phyloP scores from a whole-genome alignment of 1,284 basidiomycete species.

The Sparassis latifolia region DNA sequence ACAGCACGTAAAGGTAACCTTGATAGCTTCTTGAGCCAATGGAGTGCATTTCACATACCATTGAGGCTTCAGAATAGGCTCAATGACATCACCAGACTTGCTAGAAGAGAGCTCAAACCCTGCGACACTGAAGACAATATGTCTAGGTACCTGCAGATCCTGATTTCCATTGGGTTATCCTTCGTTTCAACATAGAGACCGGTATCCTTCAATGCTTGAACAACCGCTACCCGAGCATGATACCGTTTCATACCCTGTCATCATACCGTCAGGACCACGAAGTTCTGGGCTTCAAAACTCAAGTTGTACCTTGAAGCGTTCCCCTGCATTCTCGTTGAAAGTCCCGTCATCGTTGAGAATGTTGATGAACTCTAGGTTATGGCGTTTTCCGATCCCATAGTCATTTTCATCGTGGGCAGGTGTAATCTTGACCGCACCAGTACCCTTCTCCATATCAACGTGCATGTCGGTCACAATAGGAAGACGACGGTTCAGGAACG shows the following conservation, averaged over 20 bases:
- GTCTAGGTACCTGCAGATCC: constrained; percentile 63
- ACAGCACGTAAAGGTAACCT: constrained; percentile 73
- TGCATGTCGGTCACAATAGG: constrained; percentile 79
- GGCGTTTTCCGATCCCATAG: constrained; percentile 85
- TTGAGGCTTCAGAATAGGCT: constrained; percentile 92
- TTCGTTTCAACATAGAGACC: constrained; percentile 87
- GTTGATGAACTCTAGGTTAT: constrained; percentile 87
- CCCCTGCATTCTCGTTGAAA: constrained; percentile 82
- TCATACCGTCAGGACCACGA: not conserved
- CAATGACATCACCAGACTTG: constrained; percentile 93
- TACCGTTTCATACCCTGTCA: constrained; percentile 87
- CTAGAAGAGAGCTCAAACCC: constrained; percentile 27
- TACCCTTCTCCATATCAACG: constrained; percentile 92
- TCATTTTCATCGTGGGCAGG: constrained; percentile 95
- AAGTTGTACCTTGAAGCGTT: constrained; percentile 50
- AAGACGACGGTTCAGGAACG: constrained; percentile 84
- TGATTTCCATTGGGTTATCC: constrained; percentile 91
- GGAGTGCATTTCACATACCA: constrained; percentile 97
- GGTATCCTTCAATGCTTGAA: constrained; percentile 77
- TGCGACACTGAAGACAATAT: constrained; percentile 10
- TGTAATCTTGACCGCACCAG: constrained; percentile 96
- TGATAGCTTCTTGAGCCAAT: constrained; percentile 84
- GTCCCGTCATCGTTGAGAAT: constrained; percentile 95
- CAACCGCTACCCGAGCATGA: constrained; percentile 78
- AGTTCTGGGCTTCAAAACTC: too few relatives aligned